A percentile compares a stretch with the other conserved stretches of the same genome.
Evolutionary conservation across 371 early-diverging fungal species (phyloP).

Genomic region (Umbelopsis sp.): DNA sequence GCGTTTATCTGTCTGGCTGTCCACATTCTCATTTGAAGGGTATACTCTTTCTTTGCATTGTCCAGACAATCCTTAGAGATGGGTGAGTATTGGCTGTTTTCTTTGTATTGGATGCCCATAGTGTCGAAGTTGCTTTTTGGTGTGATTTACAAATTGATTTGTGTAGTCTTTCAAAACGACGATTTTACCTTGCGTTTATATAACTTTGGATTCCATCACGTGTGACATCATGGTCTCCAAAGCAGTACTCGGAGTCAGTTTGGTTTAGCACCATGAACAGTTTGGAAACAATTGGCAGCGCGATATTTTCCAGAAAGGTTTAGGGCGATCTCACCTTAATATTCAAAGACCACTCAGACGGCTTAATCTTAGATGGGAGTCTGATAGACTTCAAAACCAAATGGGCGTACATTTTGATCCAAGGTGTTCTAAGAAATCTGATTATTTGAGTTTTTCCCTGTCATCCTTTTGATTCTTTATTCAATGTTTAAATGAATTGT

Average conservation of each 20-base stretch:
- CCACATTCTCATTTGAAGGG: conserved; percentile 11
- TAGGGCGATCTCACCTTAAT: neutral
- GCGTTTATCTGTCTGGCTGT: neutral
- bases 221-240: conserved; percentile 3
- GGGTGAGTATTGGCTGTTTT: neutral
- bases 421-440: no score
- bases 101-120: conserved; percentile 6
- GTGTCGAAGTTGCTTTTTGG: neutral
- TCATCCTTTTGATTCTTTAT: no score
- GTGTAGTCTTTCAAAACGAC: neutral
- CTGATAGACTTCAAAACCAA: no score
- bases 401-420: no score
- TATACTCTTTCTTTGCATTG: conserved; percentile 16
- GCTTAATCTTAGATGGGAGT: no score
- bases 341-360: no score
- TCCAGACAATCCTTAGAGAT: neutral
- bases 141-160: neutral
- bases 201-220: neutral
- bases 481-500: no score
- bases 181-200: neutral
- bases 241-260: no score
- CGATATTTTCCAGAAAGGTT: neutral
- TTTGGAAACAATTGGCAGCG: conserved; percentile 9
- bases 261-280: neutral
- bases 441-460: no score